Evolutionary conservation across 176 grass and related monocot genomes (phyloP), one percentile per base, ranked within the genome.

Genomic region (Carex myosuroides): DNA sequence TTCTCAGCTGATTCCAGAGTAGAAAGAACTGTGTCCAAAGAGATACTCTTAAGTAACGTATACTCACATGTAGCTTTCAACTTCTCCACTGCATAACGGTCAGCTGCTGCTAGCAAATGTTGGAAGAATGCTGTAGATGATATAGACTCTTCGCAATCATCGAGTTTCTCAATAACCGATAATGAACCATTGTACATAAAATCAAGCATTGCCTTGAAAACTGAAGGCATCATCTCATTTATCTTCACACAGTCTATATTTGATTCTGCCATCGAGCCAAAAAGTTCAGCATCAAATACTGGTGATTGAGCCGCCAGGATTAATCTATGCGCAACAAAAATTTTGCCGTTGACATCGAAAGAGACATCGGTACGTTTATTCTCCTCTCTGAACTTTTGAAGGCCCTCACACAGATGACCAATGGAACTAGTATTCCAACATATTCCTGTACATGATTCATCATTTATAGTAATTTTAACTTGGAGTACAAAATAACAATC

Each of bases 171-270:
- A 57, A 9, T 8, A 41, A 58, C 17, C 0, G 54, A 9, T 79
- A 79, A 35, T 33, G 56, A 57, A 60, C 56, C 76, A 24, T 22
- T 79, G 16, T 60, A 79, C 29, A 79, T 79, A 58, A 79, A 79
- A 79, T 79, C 11, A 18, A 79, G 53, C 52, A 79, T 79, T 60
- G 54, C 24, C 76, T 79, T 35, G 13, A 79, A 79, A 59, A 60
- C 50, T 32, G 26, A 18, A 56, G 76, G 76, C 24, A 26, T 9
- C 76, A 79, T 79, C 18, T 79, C 75, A 58, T 22, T 59, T 30
- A 79, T 79, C 16, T 13, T 79, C 4, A 79, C 58, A 13, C 21
- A 30, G 2, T 79, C 8, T 22, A 21, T 53, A 12, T 76, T 42
- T 22, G 41, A 50, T 76, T 76, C 75, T 13, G 13, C 46, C 39